Evolutionary conservation across 192 early-diverging fungal species (phyloP), one percentile per base, ranked within the genome.

Genomic region (Coemansia sp.): DNA sequence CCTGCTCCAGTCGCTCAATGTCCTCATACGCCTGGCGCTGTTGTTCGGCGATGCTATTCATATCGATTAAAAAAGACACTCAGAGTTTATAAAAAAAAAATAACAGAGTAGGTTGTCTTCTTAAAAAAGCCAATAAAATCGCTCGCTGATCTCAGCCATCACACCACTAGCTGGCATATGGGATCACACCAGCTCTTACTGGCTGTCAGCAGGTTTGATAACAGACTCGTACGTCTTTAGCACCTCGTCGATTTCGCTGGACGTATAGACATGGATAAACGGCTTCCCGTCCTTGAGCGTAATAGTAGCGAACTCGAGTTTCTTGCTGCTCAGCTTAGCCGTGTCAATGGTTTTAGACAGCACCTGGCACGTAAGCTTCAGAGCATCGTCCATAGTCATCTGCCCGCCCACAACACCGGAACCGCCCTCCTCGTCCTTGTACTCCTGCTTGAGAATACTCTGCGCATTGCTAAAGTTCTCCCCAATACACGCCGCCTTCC

Each of bases 401-500:
- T 69, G 57, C 13, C 60, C 58, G 14, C 60, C 64, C 28, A 64
- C 72, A 33, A 37, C 48, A 31, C 36, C 20, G 3, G 18, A 43
- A 10, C 72, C 73, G 18, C 35, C 41, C 11, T 76, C 81, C 20
- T 86, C 86, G 62, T 99, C 97, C 77, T 95, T 97, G 75, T 98
- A 96, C 83, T 99, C 96, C 65, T 95, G 94, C 79, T 97, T 96
- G 68, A 99, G 83, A 28, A 97, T 93, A 57, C 90, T 90, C 69
- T 93, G 91, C 2, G 94, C 95, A 52, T 91, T 94, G 13, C 91
- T 85, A 42, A 89, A 90, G 84, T 97, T 99, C 37, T 93, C 92
- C 36, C 97, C 97, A 74, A 99, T 96, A 82, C 94, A 95, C 37
- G 92, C 95, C 7, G 97, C 95, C 77, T 96, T 98, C 97, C 97